Evolutionary conservation across 768 basidiomycete genomes (phyloP).

Genomic region (Suillus ampliporus): DNA sequence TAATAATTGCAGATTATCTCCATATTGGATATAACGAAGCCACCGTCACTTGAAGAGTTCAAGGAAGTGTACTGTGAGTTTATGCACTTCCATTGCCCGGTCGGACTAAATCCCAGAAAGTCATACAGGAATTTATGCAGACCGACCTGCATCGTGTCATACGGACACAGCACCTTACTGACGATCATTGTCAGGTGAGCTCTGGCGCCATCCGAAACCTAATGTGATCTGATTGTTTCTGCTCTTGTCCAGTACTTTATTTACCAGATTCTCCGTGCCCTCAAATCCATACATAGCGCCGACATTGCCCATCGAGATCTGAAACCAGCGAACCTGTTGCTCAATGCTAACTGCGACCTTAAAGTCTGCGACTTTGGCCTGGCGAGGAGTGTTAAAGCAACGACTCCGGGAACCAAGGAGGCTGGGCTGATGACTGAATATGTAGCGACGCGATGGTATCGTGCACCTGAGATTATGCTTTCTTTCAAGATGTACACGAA

Average conservation of each 20-base stretch:
- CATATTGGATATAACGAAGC: slow-evolving; percentile 90
- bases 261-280: slow-evolving; percentile 83
- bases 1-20: slow-evolving; percentile 73
- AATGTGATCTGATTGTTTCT: neutral
- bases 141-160: slow-evolving; percentile 92
- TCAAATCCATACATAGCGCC: slow-evolving; percentile 90
- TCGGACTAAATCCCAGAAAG: slow-evolving; percentile 38
- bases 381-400: slow-evolving; percentile 67
- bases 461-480: slow-evolving; percentile 94
- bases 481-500: slow-evolving; percentile 90
- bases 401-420: slow-evolving; percentile 60
- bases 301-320: slow-evolving; percentile 80
- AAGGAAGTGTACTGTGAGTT: slow-evolving; percentile 84
- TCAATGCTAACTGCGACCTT: slow-evolving; percentile 90
- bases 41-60: slow-evolving; percentile 73
- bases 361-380: slow-evolving; percentile 92
- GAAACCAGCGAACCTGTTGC: slow-evolving; percentile 86
- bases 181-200: slow-evolving; percentile 84
- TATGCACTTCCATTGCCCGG: slow-evolving; percentile 4
- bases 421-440: slow-evolving; percentile 80
- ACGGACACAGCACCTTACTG: slow-evolving; percentile 86
- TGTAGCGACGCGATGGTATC: slow-evolving; percentile 93
- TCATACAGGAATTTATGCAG: slow-evolving; percentile 89
- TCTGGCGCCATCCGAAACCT: neutral
- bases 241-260: slow-evolving; percentile 65